Conservation (phyloP, 352 stramenopile genomes). For the Pythium dissimile region DNA sequence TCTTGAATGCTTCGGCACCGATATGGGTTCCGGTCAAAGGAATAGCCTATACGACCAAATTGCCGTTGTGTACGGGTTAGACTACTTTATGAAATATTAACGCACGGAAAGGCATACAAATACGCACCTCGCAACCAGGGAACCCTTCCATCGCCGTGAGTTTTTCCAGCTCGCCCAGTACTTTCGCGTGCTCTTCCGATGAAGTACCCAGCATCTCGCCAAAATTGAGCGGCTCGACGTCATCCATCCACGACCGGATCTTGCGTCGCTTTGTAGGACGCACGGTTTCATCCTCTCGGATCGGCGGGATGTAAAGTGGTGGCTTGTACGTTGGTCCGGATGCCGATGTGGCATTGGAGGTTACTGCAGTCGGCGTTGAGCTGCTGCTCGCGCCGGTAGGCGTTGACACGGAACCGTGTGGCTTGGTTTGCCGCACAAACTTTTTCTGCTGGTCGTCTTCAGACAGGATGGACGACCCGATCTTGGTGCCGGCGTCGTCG, state of each 20-base stretch:
- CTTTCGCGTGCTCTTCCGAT: slow-evolving; percentile 63
- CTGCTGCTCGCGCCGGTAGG: slow-evolving; percentile 9
- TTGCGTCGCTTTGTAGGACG: slow-evolving; percentile 77
- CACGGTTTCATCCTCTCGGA: slow-evolving; percentile 42
- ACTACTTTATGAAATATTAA: background rate
- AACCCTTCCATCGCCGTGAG: slow-evolving; percentile 75
- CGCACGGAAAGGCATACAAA: background rate
- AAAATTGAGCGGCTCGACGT: slow-evolving; percentile 59
- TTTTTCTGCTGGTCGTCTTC: slow-evolving; percentile 56
- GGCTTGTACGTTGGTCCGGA: slow-evolving; percentile 56
- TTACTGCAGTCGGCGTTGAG: slow-evolving; percentile 24
- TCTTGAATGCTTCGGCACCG: slow-evolving; percentile 61
- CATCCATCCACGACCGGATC: slow-evolving; percentile 85
- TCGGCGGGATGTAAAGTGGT: slow-evolving; percentile 64
- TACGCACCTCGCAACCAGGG: slow-evolving; percentile 73
- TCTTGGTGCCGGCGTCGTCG: slow-evolving; percentile 35
- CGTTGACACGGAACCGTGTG: slow-evolving; percentile 8
- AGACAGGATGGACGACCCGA: slow-evolving; percentile 65
- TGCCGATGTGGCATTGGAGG: background rate
- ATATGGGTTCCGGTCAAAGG: slow-evolving; percentile 83
- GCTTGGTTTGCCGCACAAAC: slow-evolving; percentile 49
- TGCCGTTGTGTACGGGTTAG: background rate
- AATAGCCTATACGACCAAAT: slow-evolving; percentile 47
- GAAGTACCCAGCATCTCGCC: slow-evolving; percentile 51
- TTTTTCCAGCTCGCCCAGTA: slow-evolving; percentile 54